These are phyloP conservation scores for Fusarium ramigenum DNA, from an alignment of 2,329 filamentous ascomycete genomes.

Conservation along the genomic window DNA sequence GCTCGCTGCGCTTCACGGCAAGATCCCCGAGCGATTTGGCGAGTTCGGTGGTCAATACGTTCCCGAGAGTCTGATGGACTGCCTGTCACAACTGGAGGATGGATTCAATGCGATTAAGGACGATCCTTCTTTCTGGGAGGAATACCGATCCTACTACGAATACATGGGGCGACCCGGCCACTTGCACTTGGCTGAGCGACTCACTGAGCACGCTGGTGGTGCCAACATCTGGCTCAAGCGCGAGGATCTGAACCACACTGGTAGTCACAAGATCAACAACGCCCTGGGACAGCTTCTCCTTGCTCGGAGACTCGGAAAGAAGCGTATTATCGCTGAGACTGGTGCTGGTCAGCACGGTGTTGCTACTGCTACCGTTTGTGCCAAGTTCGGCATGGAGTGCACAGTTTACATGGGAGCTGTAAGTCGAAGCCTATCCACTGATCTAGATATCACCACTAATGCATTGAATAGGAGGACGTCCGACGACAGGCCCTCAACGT, in stretches of 20 bases:
- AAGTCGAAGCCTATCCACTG: conserved; percentile 40
- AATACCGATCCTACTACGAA: conserved; percentile 93
- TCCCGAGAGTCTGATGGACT: conserved; percentile 97
- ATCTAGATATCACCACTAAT: conserved; percentile 32
- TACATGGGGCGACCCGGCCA: conserved; percentile 97
- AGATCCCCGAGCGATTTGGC: conserved; percentile 87
- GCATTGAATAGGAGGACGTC: conserved; percentile 76
- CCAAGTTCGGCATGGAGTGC: conserved; percentile 98
- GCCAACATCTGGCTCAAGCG: conserved; percentile 98
- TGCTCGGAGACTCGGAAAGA: conserved; percentile 88
- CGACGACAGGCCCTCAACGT: conserved; percentile 96
- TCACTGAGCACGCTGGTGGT: conserved; percentile 89
- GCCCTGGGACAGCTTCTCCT: conserved; percentile 92
- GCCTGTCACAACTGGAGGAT: conserved; percentile 85
- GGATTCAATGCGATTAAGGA: conserved; percentile 90
- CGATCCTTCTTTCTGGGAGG: conserved; percentile 94
- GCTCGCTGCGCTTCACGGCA: conserved; percentile 81
- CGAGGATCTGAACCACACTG: conserved; percentile 97
- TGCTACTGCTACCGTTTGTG: conserved; percentile 95
- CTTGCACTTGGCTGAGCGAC: conserved; percentile 85
- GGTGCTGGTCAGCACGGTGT: conserved; percentile 98
- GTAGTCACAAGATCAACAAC: conserved; percentile 99
- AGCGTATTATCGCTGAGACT: conserved; percentile 96
- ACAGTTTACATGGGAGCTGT: conserved; percentile 96
- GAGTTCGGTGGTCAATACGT: conserved; percentile 98